phyloP scores from a whole-genome alignment of 169 alveolate species.

The Plasmodium inui region DNA sequence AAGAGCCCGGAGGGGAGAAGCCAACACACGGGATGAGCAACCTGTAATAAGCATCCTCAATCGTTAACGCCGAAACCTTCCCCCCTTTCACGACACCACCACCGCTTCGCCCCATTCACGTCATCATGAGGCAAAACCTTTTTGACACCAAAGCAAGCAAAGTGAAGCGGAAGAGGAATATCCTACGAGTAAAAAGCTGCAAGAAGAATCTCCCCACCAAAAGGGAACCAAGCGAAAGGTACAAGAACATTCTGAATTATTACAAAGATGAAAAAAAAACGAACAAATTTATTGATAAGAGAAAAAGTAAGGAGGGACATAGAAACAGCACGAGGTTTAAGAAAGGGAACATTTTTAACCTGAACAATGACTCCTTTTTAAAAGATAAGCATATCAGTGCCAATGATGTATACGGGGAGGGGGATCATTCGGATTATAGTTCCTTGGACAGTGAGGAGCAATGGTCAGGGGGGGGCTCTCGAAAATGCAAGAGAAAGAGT shows the following conservation, averaged over 20 bases:
- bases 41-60: neutral
- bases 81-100: neutral
- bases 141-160: conserved; percentile 30
- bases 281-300: conserved; percentile 75
- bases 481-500: neutral
- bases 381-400: conserved; percentile 49
- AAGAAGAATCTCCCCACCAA: conserved; percentile 2
- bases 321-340: conserved; percentile 15
- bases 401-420: conserved; percentile 16
- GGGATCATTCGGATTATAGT: neutral
- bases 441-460: neutral
- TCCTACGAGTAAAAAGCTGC: conserved; percentile 32
- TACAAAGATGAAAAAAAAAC: conserved; percentile 74
- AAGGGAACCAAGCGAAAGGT: conserved; percentile 44
- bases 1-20: neutral
- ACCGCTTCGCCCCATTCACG: neutral
- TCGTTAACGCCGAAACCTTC: neutral
- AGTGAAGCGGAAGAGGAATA: conserved; percentile 36
- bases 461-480: neutral
- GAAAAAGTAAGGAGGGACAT: conserved; percentile 36
- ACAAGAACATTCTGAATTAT: conserved; percentile 50
- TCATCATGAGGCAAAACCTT: conserved; percentile 34
- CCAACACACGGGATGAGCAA: neutral
- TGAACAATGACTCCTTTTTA: conserved; percentile 29
- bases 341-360: conserved; percentile 59